A percentile compares a stretch with the other conserved stretches of the same genome.
These are phyloP conservation scores for Candida easanensis DNA, from an alignment of 805 yeast genomes.

Conservation along the genomic window DNA sequence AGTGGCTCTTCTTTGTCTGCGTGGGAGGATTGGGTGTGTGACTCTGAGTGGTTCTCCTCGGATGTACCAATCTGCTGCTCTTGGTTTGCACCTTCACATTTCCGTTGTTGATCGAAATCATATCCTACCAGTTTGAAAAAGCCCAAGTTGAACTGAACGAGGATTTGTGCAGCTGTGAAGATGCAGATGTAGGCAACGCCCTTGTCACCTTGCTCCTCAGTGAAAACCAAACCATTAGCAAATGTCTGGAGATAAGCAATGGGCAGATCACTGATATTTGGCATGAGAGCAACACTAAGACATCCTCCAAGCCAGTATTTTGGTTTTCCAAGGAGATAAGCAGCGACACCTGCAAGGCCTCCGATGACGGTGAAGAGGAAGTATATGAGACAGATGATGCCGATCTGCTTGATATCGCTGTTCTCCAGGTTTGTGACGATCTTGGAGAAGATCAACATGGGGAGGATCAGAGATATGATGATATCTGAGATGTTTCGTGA, in stretches of 20 bases:
- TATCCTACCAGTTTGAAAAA: slow-evolving; percentile 64
- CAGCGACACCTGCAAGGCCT: slow-evolving; percentile 29
- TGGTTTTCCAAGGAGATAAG: slow-evolving; percentile 36
- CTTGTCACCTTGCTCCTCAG: slow-evolving; percentile 55
- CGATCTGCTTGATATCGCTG: slow-evolving; percentile 67
- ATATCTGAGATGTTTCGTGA: slow-evolving; percentile 61
- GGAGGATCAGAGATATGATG: slow-evolving; percentile 59
- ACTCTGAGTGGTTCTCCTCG: slow-evolving; percentile 2
- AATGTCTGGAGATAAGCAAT: slow-evolving; percentile 41
- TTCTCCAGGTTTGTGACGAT: slow-evolving; percentile 45
- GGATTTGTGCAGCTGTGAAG: slow-evolving; percentile 36
- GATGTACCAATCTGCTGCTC: slow-evolving; percentile 1
- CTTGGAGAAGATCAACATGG: slow-evolving; percentile 62
- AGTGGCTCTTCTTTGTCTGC: neutral
- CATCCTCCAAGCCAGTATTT: slow-evolving; percentile 71
- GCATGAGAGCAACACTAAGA: slow-evolving; percentile 65
- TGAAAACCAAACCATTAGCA: slow-evolving; percentile 45
- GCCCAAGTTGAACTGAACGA: slow-evolving; percentile 68
- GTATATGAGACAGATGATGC: slow-evolving; percentile 56
- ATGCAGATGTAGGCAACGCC: slow-evolving; percentile 87
- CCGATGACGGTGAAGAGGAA: slow-evolving; percentile 22
- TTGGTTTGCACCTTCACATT: slow-evolving; percentile 8
- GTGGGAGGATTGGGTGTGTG: neutral
- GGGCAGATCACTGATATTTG: slow-evolving; percentile 75
- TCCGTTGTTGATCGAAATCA: slow-evolving; percentile 42